Percentiles rank a stretch among this genome's conserved stretches.
Conservation (phyloP, 352 stramenopile species). For the Pythium apleroticum region DNA sequence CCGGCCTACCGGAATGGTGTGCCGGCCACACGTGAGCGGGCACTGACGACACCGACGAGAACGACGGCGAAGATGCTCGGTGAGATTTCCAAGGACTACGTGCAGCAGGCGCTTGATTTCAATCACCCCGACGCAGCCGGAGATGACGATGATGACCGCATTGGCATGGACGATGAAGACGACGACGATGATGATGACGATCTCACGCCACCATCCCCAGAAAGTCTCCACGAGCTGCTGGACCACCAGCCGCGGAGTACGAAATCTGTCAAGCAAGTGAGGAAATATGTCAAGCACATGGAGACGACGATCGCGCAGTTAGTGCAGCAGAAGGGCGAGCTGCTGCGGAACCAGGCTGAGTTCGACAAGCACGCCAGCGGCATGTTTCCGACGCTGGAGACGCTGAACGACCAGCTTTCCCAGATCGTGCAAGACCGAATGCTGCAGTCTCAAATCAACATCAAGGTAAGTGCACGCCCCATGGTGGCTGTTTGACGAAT, state of each 20-base stretch:
- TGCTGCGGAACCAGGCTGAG: conserved; percentile 72
- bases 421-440: conserved; percentile 77
- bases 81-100: conserved; percentile 69
- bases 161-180: conserved; percentile 18
- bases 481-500: neutral
- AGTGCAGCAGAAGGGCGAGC: conserved; percentile 74
- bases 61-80: conserved; percentile 62
- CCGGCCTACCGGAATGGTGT: conserved; percentile 4
- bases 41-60: conserved; percentile 36
- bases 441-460: conserved; percentile 43
- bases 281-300: conserved; percentile 79
- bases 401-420: conserved; percentile 76
- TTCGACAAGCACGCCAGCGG: conserved; percentile 84
- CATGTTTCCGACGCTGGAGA: conserved; percentile 79
- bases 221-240: conserved; percentile 16
- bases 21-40: conserved; percentile 22
- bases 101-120: conserved; percentile 76
- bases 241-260: conserved; percentile 22
- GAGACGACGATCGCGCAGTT: conserved; percentile 77
- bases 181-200: conserved; percentile 26
- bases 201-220: conserved; percentile 14
- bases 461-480: conserved; percentile 32
- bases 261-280: conserved; percentile 50
- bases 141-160: conserved; percentile 15
- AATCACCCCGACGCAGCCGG: conserved; percentile 30